Evolutionary conservation across 371 early-diverging fungal species (phyloP).

Genomic region (Mucor indicus): DNA sequence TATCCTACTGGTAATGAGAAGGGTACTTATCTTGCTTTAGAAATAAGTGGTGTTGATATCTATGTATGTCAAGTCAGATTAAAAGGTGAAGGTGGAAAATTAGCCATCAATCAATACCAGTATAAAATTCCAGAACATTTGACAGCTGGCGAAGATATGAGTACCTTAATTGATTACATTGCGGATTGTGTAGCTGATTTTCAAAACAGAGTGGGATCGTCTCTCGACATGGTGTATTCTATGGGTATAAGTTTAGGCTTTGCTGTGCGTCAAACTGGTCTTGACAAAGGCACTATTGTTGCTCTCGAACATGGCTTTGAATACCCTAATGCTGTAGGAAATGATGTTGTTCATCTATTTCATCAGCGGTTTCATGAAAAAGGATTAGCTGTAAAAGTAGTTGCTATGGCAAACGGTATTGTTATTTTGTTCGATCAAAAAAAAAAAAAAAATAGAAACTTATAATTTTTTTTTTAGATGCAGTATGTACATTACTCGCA

Average conservation of each 20-base stretch:
- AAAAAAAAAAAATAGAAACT: background rate
- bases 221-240: slow-evolving; percentile 15
- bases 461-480: slow-evolving; percentile 52
- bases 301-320: slow-evolving; percentile 48
- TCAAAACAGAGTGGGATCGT: slow-evolving; percentile 27
- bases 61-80: slow-evolving; percentile 50
- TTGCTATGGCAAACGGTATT: slow-evolving; percentile 49
- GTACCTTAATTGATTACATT: slow-evolving; percentile 36
- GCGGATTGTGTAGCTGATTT: slow-evolving; percentile 49
- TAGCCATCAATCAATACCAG: slow-evolving; percentile 56
- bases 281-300: slow-evolving; percentile 38
- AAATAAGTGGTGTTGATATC: slow-evolving; percentile 80
- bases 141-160: slow-evolving; percentile 56
- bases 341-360: slow-evolving; percentile 39
- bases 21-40: slow-evolving; percentile 86
- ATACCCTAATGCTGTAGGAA: slow-evolving; percentile 39
- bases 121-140: slow-evolving; percentile 80
- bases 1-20: slow-evolving; percentile 82
- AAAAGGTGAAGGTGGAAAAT: slow-evolving; percentile 47
- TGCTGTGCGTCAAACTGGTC: slow-evolving; percentile 42
- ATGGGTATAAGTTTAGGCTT: slow-evolving; percentile 48
- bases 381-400: slow-evolving; percentile 38
- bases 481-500: slow-evolving; percentile 88
- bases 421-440: background rate
- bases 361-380: slow-evolving; percentile 35